Base-by-base conservation (phyloP, 179 eudicot genomes). In the Drosera spatulata region DNA sequence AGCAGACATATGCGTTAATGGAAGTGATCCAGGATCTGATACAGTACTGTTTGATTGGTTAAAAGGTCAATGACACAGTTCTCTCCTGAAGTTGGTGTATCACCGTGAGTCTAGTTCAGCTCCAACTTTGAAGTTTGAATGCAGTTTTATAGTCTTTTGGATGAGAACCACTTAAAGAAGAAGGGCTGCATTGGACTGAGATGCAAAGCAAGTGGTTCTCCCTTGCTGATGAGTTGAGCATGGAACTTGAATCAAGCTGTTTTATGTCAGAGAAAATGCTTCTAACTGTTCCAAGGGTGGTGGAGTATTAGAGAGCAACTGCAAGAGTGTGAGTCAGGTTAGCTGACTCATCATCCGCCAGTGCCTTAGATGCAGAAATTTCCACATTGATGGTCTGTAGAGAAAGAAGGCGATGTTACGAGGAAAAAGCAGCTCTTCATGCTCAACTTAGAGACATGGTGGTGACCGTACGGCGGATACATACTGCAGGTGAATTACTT, bases 1-100 rank as follows among this genome's bases (percentile, higher is more conserved):
- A 97, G 97, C 6, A 94, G 77, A 82, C 81, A 77, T 96, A 94
- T 69, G 87, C 90, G 40, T 59, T 94, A 69, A 50, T 83, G 79
- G 99, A 94, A 69, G 99, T 90, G 71, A 82, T 90, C 66, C 96
- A 90, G 58, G 94, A 94, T 75, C 64, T 94, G 66, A 85, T 80
- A 69, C 64, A 90, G 87, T 61, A 66, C 82, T 38, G 91, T 90
- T 55, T 22, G 71, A 74, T 77, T 80, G 96, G 13, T 75, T 84
- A 1, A 83, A 74, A 10, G 45, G 73, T 56, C 77, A 61, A 61
- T 75, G 66, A 55, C 73, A 59, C 48, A 68, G 75, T 65, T 77
- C 85, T 68, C 72, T 77, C 50, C 70, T 81, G 75, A 75, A 82
- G 68, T 77, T 87, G 71, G 81, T 86, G 10, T 78, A 79, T 64